phyloP scores from a whole-genome alignment of 805 yeast species.

The Ogataea thermomethanolica region DNA sequence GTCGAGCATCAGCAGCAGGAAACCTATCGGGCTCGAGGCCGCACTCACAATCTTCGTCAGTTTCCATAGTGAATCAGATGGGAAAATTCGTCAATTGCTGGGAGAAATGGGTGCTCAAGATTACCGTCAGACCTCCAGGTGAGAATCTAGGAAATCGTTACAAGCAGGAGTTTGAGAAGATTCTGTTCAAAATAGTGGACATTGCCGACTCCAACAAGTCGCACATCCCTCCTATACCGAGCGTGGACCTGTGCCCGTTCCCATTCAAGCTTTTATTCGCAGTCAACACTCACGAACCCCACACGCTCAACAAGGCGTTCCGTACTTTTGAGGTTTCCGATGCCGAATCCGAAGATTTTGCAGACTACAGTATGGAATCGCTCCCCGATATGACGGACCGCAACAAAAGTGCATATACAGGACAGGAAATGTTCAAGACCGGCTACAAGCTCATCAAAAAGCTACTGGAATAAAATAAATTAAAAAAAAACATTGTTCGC shows the following conservation, averaged over 20 bases:
- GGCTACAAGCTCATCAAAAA: slow-evolving; percentile 41
- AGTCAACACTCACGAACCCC: slow-evolving; percentile 24
- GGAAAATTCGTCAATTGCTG: slow-evolving; percentile 50
- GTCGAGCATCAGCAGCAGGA: slow-evolving; percentile 5
- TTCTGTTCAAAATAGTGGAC: slow-evolving; percentile 45
- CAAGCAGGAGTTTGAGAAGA: slow-evolving; percentile 38
- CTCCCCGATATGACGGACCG: slow-evolving; percentile 26
- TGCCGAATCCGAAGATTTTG: slow-evolving; percentile 5
- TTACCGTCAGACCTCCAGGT: slow-evolving; percentile 32
- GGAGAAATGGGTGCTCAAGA: slow-evolving; percentile 67
- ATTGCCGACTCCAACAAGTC: slow-evolving; percentile 53
- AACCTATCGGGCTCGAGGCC: slow-evolving; percentile 10
- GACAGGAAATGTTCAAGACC: slow-evolving; percentile 32
- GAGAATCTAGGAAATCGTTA: slow-evolving; percentile 15
- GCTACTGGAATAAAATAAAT: slow-evolving; percentile 19
- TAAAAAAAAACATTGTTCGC: slow-evolving; percentile 2
- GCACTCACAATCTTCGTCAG: slow-evolving; percentile 20
- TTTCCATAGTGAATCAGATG: slow-evolving; percentile 15
- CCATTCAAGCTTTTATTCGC: slow-evolving; percentile 42
- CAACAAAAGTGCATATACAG: slow-evolving; percentile 19
- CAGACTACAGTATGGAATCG: slow-evolving; percentile 28
- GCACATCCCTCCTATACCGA: slow-evolving; percentile 73
- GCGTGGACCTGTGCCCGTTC: slow-evolving; percentile 64
- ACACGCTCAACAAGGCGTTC: slow-evolving; percentile 27
- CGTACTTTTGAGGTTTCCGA: slow-evolving; percentile 17